Base-by-base conservation (phyloP, 2,329 filamentous ascomycete species). In the Xylaria hypoxylon region DNA sequence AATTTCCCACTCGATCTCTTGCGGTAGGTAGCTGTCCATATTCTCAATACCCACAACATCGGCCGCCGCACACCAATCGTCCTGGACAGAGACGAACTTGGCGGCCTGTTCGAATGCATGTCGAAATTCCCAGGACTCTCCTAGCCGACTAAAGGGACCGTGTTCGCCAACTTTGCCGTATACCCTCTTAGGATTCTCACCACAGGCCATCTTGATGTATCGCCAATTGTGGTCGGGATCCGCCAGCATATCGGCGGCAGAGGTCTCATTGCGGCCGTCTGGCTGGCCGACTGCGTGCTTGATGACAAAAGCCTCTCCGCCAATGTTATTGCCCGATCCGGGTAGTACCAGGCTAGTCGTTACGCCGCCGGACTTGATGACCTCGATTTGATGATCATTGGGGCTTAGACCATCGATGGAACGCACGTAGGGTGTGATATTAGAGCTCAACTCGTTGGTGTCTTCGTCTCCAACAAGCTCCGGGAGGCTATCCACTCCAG, bases 181-280 rank as follows among this genome's bases (percentile, higher is more conserved):
- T 0, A 87, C 79, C 0, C 83, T 79, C 79, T 91, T 91, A 1
- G 89, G 81, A 71, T 92, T 92, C 78, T 92, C 90, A 40, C 90
- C 90, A 69, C 89, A 92, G 0, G 90, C 90, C 89, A 92, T 92
- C 80, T 92, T 92, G 83, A 92, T 90, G 76, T 90, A 92, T 22
- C 90, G 83, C 86, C 89, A 90, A 66, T 81, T 86, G 24, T 83
- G 82, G 47, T 90, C 88, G 0, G 89, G 89, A 58, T 91, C 88
- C 1, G 90, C 89, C 10, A 92, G 81, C 80, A 92, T 83, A 70
- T 90, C 86, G 26, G 82, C 79, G 2, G 86, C 87, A 59, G 88
- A 90, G 48, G 89, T 84, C 75, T 92, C 89, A 17, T 83, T 79
- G 24, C 89, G 84, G 3, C 89, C 87, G 69, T 90, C 85, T 0